Percentiles rank a stretch among this genome's conserved stretches.
These are phyloP conservation scores for Erodium chrysanthum DNA, from an alignment of 441 rosid species.

Conservation along the genomic window DNA sequence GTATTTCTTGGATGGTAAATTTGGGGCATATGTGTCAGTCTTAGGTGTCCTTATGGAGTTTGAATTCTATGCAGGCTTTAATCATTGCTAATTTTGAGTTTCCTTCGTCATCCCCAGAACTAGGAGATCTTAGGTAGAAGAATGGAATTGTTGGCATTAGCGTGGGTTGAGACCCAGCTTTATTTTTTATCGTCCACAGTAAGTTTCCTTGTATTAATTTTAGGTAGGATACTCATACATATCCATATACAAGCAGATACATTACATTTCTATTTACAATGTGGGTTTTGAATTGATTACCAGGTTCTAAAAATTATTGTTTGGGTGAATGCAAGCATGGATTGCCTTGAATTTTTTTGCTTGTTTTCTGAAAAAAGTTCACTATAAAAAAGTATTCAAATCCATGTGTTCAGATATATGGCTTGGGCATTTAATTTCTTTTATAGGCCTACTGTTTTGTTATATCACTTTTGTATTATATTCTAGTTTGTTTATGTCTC, in stretches of 20 bases:
- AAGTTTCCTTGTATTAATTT: background rate
- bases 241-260: background rate
- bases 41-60: background rate
- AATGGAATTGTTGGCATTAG: background rate
- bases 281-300: background rate
- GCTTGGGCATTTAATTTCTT: background rate
- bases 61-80: background rate
- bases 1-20: background rate
- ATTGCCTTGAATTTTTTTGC: background rate
- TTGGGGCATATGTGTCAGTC: background rate
- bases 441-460: background rate
- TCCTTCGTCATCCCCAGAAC: background rate
- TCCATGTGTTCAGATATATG: background rate
- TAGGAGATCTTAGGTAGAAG: background rate
- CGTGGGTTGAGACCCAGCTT: background rate
- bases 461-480: background rate
- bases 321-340: background rate
- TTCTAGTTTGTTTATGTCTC: background rate
- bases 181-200: no score
- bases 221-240: background rate
- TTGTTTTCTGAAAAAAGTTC: background rate
- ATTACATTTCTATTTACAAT: background rate
- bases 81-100: background rate
- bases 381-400: background rate
- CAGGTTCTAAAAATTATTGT: background rate